Evolutionary conservation across 108 stramenopile genomes (phyloP).

Genomic region (Seminavis robusta): DNA sequence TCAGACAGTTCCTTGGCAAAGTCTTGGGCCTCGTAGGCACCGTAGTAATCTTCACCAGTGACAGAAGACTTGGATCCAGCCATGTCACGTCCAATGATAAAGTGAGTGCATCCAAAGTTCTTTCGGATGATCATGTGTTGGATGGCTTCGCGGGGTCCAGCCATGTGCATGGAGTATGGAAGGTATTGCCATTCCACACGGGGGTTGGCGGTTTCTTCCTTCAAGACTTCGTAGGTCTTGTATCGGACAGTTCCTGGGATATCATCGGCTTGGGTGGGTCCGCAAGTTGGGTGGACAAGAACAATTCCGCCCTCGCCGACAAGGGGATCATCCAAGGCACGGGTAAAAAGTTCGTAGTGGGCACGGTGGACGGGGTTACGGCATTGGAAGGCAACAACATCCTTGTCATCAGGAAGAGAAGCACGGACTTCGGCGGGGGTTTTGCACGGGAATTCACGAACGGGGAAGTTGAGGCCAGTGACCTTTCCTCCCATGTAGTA

Average conservation of each 20-base stretch:
- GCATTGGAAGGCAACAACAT: slow-evolving; percentile 99
- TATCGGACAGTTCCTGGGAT: slow-evolving; percentile 90
- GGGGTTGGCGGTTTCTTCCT: slow-evolving; percentile 93
- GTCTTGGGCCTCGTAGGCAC: slow-evolving; percentile 98
- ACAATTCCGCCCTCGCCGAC: slow-evolving; percentile 90
- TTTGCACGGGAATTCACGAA: slow-evolving; percentile 97
- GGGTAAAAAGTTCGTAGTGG: slow-evolving; percentile 99
- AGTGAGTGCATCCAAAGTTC: slow-evolving; percentile 99
- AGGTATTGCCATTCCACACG: slow-evolving; percentile 97
- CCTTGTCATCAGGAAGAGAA: slow-evolving; percentile 89
- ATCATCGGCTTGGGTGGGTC: slow-evolving; percentile 98
- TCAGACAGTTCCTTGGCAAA: slow-evolving; percentile 84
- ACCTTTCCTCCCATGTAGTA: slow-evolving; percentile 98
- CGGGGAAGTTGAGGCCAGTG: slow-evolving; percentile 93
- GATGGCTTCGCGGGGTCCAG: slow-evolving; percentile 99
- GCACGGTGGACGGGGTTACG: slow-evolving; percentile 99
- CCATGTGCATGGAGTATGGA: slow-evolving; percentile 99
- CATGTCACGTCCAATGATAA: slow-evolving; percentile 99
- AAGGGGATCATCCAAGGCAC: slow-evolving; percentile 93
- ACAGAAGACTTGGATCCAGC: slow-evolving; percentile 96
- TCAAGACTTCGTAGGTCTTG: slow-evolving; percentile 97
- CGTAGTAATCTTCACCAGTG: slow-evolving; percentile 98
- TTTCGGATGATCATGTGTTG: slow-evolving; percentile 99
- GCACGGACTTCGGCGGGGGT: slow-evolving; percentile 94
- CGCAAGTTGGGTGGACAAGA: slow-evolving; percentile 98